These are phyloP conservation scores for Wakefieldia striispora DNA, from an alignment of 768 basidiomycete genomes.

Conservation along the genomic window DNA sequence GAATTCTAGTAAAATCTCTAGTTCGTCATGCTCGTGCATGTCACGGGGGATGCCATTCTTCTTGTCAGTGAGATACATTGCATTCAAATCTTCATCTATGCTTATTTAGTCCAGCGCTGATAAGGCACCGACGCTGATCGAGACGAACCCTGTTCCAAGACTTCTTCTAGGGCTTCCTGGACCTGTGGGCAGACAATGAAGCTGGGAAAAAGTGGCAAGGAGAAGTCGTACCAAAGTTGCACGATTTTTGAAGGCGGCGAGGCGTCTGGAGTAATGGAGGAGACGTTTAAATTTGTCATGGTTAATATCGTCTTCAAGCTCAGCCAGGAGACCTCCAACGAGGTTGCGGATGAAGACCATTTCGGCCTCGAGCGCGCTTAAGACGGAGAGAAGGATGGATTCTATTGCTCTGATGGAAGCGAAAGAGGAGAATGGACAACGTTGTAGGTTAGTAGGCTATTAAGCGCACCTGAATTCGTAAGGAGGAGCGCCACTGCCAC, in stretches of 20 bases:
- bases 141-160: slow-evolving; percentile 77
- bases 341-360: slow-evolving; percentile 92
- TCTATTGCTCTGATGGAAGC: slow-evolving; percentile 75
- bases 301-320: slow-evolving; percentile 94
- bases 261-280: slow-evolving; percentile 86
- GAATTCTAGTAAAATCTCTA: slow-evolving; percentile 90
- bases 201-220: background rate
- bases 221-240: slow-evolving; percentile 64
- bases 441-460: slow-evolving; percentile 16
- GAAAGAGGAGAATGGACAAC: slow-evolving; percentile 9
- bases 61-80: slow-evolving; percentile 94
- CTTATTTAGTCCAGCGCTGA: slow-evolving; percentile 2
- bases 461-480: slow-evolving; percentile 79
- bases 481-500: slow-evolving; percentile 66
- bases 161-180: slow-evolving; percentile 86
- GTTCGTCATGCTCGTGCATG: slow-evolving; percentile 82
- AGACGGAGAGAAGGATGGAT: slow-evolving; percentile 86
- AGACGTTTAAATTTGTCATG: slow-evolving; percentile 91
- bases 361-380: slow-evolving; percentile 93
- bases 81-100: slow-evolving; percentile 88
- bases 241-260: slow-evolving; percentile 88
- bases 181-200: slow-evolving; percentile 48
- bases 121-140: background rate
- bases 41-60: slow-evolving; percentile 59
- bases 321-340: slow-evolving; percentile 85